Conservation (phyloP, 2,329 filamentous ascomycete species). For the Fusarium napiforme region DNA sequence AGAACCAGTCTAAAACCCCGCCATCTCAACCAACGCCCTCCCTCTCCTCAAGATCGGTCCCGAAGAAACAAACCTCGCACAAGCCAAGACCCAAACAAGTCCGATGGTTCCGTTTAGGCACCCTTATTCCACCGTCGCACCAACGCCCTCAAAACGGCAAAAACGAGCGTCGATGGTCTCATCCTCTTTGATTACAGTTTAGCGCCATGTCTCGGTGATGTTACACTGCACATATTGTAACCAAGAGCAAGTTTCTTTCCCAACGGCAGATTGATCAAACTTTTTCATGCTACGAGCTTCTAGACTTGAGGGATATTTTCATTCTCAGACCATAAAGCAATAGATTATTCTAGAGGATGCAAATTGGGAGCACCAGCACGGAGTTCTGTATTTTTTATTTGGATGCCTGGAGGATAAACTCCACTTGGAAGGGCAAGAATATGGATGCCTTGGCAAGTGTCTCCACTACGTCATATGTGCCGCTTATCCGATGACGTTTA, state of each 20-base stretch:
- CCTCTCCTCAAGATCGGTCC: not conserved
- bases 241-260: not conserved
- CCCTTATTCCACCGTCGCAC: slow-evolving; percentile 1
- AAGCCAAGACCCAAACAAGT: not conserved
- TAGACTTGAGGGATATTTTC: slow-evolving; percentile 12
- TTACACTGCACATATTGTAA: not conserved
- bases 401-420: slow-evolving; percentile 14
- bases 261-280: not conserved
- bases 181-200: not conserved
- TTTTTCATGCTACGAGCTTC: not conserved
- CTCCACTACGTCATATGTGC: slow-evolving; percentile 26
- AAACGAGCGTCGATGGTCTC: slow-evolving; percentile 3
- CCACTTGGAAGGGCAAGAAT: not conserved
- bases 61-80: not conserved
- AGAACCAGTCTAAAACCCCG: not conserved
- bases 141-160: not conserved
- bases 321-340: not conserved
- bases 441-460: slow-evolving; percentile 21
- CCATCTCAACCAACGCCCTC: not conserved
- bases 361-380: not conserved
- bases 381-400: slow-evolving; percentile 1
- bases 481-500: slow-evolving; percentile 31
- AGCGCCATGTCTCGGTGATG: not conserved
- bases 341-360: not conserved
- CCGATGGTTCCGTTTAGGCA: slow-evolving; percentile 13